Evolutionary conservation across 2,329 filamentous ascomycete genomes (phyloP), one percentile per base, ranked within the genome.

Genomic region (Berkeleyomyces rouxiae): DNA sequence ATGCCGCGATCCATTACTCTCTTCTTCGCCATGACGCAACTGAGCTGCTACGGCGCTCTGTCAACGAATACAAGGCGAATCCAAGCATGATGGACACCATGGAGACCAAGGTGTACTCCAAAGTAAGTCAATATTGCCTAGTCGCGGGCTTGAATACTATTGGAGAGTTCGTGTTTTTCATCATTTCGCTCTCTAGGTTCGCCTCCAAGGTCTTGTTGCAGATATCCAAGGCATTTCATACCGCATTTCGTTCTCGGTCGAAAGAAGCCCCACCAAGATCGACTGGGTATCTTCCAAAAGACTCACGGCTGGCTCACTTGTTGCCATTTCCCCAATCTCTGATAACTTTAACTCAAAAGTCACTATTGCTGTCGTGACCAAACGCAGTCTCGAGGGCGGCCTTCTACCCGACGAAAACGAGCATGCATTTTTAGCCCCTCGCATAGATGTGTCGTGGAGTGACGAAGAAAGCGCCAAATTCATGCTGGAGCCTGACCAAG

Each of bases 361-460:
- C 66, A 80, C 85, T 47, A 76, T 93, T 3, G 90, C 86, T 0
- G 77, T 83, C 1, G 79, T 96, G 31, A 87, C 87, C 4, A 87
- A 87, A 13, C 79, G 88, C 10, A 82, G 83, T 0, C 70, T 89
- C 3, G 72, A 76, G 1, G 76, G 74, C 10, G 82, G 81, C 0
- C 73, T 95, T 0, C 78, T 86, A 46, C 77, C 82, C 40, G 80
- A 82, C 2, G 65, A 67, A 1, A 59, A 63, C 0, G 62, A 66
- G 10, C 61, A 66, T 0, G 64, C 66, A 5, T 43, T 23, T 5
- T 69, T 68, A 0, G 85, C 87, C 0, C 86, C 88, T 0, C 79
- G 85, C 42, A 79, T 96, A 13, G 89, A 96, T 67, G 75, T 96
- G 0, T 85, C 86, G 68, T 91, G 90, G 74, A 80, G 81, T 0